phyloP scores from a whole-genome alignment of 495 filamentous ascomycete species.

The Penicillium maclennaniae region DNA sequence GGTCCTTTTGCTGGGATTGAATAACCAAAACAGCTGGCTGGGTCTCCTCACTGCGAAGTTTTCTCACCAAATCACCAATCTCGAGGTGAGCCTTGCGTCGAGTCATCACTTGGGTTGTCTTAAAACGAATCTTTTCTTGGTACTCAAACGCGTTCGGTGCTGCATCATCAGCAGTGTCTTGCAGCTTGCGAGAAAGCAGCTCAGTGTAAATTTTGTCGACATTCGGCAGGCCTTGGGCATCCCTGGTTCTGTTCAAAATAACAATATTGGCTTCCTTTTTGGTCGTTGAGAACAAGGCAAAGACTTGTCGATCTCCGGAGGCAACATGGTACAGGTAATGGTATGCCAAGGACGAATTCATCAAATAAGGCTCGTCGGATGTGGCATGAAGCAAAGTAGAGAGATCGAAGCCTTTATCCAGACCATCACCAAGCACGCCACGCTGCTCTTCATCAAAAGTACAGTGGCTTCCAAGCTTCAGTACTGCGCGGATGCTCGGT shows the following conservation, averaged over 20 bases:
- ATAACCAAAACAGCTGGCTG: conserved; percentile 78
- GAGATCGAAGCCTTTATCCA: conserved; percentile 92
- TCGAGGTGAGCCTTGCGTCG: conserved; percentile 84
- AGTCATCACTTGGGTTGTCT: conserved; percentile 80
- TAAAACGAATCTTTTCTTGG: conserved; percentile 83
- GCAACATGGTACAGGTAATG: conserved; percentile 90
- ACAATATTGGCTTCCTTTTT: conserved; percentile 79
- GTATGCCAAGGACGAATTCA: conserved; percentile 65
- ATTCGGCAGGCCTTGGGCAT: conserved; percentile 82
- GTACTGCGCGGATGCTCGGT: conserved; percentile 73
- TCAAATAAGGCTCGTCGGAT: conserved; percentile 68
- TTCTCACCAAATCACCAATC: conserved; percentile 78
- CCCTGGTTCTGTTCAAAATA: conserved; percentile 72
- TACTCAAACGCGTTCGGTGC: conserved; percentile 83
- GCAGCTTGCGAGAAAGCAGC: conserved; percentile 56
- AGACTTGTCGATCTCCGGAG: conserved; percentile 86
- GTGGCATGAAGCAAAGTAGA: conserved; percentile 63
- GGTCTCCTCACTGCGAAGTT: conserved; percentile 77
- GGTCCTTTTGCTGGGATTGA: conserved; percentile 79
- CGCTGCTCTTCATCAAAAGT: conserved; percentile 89
- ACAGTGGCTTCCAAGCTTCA: conserved; percentile 88
- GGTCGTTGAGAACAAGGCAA: conserved; percentile 84
- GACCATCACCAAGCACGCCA: conserved; percentile 85
- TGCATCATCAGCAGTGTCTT: conserved; percentile 61
- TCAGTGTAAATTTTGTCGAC: conserved; percentile 89